Evolutionary conservation across 2,329 filamentous ascomycete genomes (phyloP).

Genomic region (Nakataea oryzae): DNA sequence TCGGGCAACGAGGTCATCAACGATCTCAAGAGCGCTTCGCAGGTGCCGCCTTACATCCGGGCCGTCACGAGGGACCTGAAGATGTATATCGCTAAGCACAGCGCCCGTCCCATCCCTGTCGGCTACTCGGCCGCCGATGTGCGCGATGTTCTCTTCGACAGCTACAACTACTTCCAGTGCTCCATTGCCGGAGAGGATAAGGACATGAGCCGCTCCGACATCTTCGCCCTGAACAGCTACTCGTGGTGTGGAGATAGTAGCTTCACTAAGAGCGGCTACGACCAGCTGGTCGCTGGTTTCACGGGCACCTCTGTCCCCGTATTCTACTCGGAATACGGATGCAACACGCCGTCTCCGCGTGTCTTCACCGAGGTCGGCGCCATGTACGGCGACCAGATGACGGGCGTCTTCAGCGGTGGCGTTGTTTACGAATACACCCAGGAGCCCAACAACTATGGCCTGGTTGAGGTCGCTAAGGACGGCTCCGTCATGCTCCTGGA

Average conservation of each 20-base stretch:
- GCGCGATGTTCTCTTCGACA: slow-evolving; percentile 60
- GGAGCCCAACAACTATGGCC: slow-evolving; percentile 55
- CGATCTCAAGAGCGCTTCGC: slow-evolving; percentile 45
- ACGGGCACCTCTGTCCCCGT: slow-evolving; percentile 52
- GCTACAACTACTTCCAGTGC: slow-evolving; percentile 68
- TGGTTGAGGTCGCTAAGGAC: slow-evolving; percentile 51
- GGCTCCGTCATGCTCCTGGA: slow-evolving; percentile 44
- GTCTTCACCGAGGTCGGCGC: slow-evolving; percentile 65
- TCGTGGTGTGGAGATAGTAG: slow-evolving; percentile 51
- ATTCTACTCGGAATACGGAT: slow-evolving; percentile 77
- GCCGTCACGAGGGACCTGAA: slow-evolving; percentile 72
- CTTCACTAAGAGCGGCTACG: slow-evolving; percentile 43
- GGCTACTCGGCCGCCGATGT: slow-evolving; percentile 78
- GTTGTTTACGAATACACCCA: slow-evolving; percentile 75
- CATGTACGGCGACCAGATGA: slow-evolving; percentile 66
- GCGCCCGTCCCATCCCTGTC: slow-evolving; percentile 59
- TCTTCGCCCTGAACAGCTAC: slow-evolving; percentile 71
- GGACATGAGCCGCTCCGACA: slow-evolving; percentile 56
- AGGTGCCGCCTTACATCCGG: slow-evolving; percentile 59
- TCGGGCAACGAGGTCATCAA: slow-evolving; percentile 73
- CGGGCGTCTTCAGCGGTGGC: slow-evolving; percentile 57
- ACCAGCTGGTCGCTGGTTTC: slow-evolving; percentile 53
- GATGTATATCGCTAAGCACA: slow-evolving; percentile 66
- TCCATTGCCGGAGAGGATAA: slow-evolving; percentile 38
- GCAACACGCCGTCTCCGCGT: slow-evolving; percentile 62